Evolutionary conservation across 305 asterid species (phyloP).

Genomic region (Fraxinus velutina): DNA sequence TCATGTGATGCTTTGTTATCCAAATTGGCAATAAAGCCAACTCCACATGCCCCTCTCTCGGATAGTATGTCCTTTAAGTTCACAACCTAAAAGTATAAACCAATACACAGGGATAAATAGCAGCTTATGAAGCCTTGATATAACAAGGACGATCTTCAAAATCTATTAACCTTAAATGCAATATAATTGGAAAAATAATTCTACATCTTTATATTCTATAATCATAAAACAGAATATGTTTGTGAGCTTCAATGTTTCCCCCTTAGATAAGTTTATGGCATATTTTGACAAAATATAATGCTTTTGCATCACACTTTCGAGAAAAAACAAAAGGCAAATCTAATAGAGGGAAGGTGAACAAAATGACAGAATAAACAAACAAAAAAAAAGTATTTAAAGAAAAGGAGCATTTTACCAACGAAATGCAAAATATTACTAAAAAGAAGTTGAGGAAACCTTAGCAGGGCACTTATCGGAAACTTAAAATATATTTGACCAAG

Average conservation of each 20-base stretch:
- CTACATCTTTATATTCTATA: not conserved
- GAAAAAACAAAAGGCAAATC: not conserved
- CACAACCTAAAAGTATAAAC: slow-evolving; percentile 56
- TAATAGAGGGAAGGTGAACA: not conserved
- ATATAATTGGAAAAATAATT: not conserved
- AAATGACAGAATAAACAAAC: not conserved
- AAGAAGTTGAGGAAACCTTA: not conserved
- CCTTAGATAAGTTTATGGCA: not conserved
- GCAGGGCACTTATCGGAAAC: not conserved
- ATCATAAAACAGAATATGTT: slow-evolving; percentile 3
- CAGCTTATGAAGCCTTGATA: slow-evolving; percentile 10
- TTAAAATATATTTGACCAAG: not conserved
- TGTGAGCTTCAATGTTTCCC: slow-evolving; percentile 1
- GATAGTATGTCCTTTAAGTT: slow-evolving; percentile 78
- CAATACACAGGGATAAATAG: slow-evolving; percentile 12
- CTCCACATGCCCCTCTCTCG: slow-evolving; percentile 98
- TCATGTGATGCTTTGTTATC: slow-evolving; percentile 76
- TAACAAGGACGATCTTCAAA: not conserved
- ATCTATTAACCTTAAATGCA: not conserved
- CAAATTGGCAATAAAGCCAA: slow-evolving; percentile 92
- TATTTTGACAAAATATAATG: not conserved
- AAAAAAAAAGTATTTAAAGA: not conserved
- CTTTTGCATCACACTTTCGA: not conserved
- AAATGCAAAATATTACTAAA: not conserved
- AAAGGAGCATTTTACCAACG: not conserved